phyloP scores from a whole-genome alignment of 2,329 filamentous ascomycete genomes.

The Trematosphaeria pertusa region DNA sequence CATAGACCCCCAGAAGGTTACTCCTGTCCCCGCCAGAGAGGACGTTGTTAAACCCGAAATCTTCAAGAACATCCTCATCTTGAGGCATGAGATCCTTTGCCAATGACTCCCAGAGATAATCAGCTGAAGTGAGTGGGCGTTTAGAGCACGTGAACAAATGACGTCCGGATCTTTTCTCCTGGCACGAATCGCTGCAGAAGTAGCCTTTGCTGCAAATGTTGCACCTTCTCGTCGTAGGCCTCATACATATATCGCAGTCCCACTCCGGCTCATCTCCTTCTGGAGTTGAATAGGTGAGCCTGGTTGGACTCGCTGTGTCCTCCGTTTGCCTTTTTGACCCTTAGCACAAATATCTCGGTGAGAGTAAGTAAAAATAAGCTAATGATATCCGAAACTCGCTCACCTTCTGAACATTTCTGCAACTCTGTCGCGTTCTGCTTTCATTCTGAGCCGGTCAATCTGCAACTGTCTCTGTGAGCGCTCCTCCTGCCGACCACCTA shows the following conservation, averaged over 20 bases:
- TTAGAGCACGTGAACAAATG: conserved; percentile 28
- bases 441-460: conserved; percentile 23
- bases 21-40: conserved; percentile 10
- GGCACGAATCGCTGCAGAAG: conserved; percentile 29
- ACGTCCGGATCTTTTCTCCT: conserved; percentile 21
- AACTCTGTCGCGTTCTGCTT: conserved; percentile 28
- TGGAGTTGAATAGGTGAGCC: conserved; percentile 6
- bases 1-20: conserved; percentile 33
- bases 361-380: conserved; percentile 1
- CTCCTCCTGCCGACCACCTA: conserved; percentile 11
- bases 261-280: conserved; percentile 13
- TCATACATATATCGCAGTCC: conserved; percentile 20
- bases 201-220: conserved; percentile 21
- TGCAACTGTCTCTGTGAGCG: conserved; percentile 18
- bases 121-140: conserved; percentile 31
- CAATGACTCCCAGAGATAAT: conserved; percentile 31
- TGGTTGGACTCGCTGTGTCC: conserved; percentile 11
- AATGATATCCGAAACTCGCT: conserved; percentile 4
- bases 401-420: conserved; percentile 34
- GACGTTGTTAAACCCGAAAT: conserved; percentile 37
- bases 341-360: conserved; percentile 10
- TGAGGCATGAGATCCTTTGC: conserved; percentile 26
- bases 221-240: conserved; percentile 25
- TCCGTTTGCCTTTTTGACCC: conserved; percentile 16
- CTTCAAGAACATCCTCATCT: conserved; percentile 34